phyloP scores from a whole-genome alignment of 2,329 filamentous ascomycete genomes.

The Akanthomyces dipterigenus region DNA sequence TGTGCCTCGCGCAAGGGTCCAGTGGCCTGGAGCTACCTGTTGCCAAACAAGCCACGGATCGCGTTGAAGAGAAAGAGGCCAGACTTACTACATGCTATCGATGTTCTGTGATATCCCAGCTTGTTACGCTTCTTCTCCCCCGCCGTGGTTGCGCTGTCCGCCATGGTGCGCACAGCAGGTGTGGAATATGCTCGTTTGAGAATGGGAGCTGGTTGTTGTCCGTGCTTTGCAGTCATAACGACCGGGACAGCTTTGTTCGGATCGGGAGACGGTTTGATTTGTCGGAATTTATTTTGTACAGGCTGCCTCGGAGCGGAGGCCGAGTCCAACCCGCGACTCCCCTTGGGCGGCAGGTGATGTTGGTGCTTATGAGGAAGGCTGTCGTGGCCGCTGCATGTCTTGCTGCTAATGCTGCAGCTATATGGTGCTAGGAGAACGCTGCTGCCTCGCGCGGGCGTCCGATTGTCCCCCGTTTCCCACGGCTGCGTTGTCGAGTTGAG shows the following conservation, averaged over 20 bases:
- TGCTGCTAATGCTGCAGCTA: neutral
- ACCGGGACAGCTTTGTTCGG: neutral
- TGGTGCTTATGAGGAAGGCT: neutral
- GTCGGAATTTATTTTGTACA: neutral
- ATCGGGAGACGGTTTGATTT: neutral
- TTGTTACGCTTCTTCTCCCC: constrained; percentile 63
- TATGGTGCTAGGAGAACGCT: neutral
- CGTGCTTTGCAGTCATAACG: no score
- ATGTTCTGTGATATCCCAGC: constrained; percentile 83
- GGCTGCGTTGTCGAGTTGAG: neutral
- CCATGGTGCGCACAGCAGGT: constrained; percentile 4
- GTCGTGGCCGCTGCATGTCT: neutral
- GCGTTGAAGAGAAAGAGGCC: neutral
- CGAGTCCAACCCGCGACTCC: neutral
- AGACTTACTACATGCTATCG: constrained; percentile 80
- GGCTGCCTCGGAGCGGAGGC: neutral
- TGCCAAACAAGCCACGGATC: neutral
- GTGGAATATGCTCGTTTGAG: constrained; percentile 9
- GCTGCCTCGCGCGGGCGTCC: neutral
- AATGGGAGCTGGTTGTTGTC: neutral
- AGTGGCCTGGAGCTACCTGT: no score
- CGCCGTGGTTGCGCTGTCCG: constrained; percentile 22
- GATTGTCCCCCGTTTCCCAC: neutral
- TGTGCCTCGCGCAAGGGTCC: neutral
- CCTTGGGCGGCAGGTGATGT: neutral